phyloP scores from a whole-genome alignment of 441 rosid species.

The Jatropha podagrica region DNA sequence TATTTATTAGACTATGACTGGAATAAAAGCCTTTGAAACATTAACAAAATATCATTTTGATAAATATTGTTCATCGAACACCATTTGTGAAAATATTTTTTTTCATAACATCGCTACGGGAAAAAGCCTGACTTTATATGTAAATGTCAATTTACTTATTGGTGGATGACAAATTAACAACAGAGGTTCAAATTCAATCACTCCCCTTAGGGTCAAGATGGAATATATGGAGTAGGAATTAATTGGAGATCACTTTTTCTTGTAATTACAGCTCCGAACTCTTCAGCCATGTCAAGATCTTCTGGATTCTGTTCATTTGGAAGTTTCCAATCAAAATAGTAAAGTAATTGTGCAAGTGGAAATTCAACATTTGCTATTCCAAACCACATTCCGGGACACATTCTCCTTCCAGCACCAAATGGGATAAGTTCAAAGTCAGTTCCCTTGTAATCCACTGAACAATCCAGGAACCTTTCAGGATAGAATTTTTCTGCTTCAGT shows the following conservation, averaged over 20 bases:
- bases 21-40: too few relatives aligned
- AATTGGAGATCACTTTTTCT: background rate
- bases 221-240: slow-evolving; percentile 1
- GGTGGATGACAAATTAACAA: too few relatives aligned
- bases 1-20: too few relatives aligned
- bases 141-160: too few relatives aligned
- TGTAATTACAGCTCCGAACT: background rate
- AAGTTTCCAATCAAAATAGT: slow-evolving; percentile 9
- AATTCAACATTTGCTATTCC: background rate
- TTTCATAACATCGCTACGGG: too few relatives aligned
- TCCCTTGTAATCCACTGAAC: background rate
- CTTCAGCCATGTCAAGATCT: slow-evolving; percentile 8
- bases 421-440: background rate
- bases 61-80: too few relatives aligned
- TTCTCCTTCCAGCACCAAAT: slow-evolving; percentile 8
- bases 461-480: slow-evolving; percentile 11
- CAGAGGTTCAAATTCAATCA: too few relatives aligned
- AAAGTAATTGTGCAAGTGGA: slow-evolving; percentile 4
- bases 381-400: background rate
- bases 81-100: too few relatives aligned
- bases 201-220: too few relatives aligned
- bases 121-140: too few relatives aligned
- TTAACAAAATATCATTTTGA: too few relatives aligned
- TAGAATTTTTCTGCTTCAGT: background rate
- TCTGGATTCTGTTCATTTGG: background rate